These are phyloP conservation scores for Pseudozyma hubeiensis DNA, from an alignment of 1,284 basidiomycete species.

Conservation along the genomic window DNA sequence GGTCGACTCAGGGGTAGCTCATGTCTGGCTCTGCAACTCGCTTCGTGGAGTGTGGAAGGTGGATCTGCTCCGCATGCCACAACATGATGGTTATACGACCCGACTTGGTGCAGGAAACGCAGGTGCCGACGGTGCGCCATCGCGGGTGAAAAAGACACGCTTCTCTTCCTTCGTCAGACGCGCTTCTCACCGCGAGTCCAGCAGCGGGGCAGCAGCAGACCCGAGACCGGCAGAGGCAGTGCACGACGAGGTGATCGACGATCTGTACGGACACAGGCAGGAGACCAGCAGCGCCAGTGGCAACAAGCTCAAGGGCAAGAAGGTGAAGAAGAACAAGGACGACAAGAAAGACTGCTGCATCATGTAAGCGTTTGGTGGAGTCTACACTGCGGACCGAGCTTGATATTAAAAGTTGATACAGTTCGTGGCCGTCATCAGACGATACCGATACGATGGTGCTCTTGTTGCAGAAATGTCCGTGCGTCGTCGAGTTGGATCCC, in stretches of 20 bases:
- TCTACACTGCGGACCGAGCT: background rate
- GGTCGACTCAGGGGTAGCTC: constrained; percentile 15
- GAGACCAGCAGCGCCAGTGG: constrained; percentile 5
- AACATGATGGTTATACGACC: background rate
- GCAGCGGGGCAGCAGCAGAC: background rate
- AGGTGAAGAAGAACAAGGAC: constrained; percentile 23
- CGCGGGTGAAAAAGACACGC: constrained; percentile 24
- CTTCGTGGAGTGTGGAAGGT: constrained; percentile 42
- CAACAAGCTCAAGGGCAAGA: constrained; percentile 15
- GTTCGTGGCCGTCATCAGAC: too few species aligned
- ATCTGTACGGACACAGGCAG: constrained; percentile 37
- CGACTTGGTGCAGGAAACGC: background rate
- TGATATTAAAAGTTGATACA: background rate
- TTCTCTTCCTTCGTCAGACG: constrained; percentile 31
- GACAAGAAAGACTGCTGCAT: constrained; percentile 44
- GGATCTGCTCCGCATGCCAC: constrained; percentile 22
- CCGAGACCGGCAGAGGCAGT: constrained; percentile 7
- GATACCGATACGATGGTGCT: too few species aligned
- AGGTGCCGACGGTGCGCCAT: background rate
- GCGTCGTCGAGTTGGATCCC: background rate
- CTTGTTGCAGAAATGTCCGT: too few species aligned
- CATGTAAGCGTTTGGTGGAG: constrained; percentile 20
- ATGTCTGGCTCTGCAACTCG: constrained; percentile 49
- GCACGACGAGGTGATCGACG: constrained; percentile 32
- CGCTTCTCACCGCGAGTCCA: constrained; percentile 3